phyloP scores from a whole-genome alignment of 345 rosid genomes.

The Hibiscus tridactylites region DNA sequence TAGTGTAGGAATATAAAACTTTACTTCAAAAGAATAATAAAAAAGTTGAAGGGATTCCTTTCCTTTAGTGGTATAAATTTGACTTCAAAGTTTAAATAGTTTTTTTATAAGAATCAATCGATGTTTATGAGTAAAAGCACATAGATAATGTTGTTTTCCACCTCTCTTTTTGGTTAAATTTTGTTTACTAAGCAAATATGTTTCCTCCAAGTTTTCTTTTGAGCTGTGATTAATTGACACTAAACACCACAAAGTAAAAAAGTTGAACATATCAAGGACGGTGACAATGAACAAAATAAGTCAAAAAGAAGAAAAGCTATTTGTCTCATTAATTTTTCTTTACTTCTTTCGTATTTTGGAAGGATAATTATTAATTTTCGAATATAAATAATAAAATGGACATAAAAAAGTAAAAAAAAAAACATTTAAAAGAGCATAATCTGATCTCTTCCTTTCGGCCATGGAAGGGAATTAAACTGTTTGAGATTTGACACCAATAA shows the following conservation, averaged over 20 bases:
- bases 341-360: background rate
- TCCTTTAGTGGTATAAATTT: background rate
- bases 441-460: slow-evolving; percentile 2
- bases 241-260: background rate
- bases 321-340: background rate
- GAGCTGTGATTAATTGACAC: slow-evolving; percentile 12
- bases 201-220: background rate
- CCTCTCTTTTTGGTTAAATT: background rate
- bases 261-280: background rate
- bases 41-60: background rate
- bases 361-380: too few species aligned
- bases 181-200: background rate
- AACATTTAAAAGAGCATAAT: background rate
- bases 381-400: too few species aligned
- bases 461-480: background rate
- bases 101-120: background rate
- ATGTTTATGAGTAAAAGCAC: background rate
- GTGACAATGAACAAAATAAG: background rate
- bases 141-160: background rate
- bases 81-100: background rate
- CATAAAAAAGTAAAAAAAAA: background rate
- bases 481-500: background rate
- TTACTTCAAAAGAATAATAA: background rate
- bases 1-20: background rate
- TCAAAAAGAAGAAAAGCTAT: background rate